These are phyloP conservation scores for Blastomyces gilchristii DNA, from an alignment of 2,329 filamentous ascomycete genomes.

Conservation along the genomic window DNA sequence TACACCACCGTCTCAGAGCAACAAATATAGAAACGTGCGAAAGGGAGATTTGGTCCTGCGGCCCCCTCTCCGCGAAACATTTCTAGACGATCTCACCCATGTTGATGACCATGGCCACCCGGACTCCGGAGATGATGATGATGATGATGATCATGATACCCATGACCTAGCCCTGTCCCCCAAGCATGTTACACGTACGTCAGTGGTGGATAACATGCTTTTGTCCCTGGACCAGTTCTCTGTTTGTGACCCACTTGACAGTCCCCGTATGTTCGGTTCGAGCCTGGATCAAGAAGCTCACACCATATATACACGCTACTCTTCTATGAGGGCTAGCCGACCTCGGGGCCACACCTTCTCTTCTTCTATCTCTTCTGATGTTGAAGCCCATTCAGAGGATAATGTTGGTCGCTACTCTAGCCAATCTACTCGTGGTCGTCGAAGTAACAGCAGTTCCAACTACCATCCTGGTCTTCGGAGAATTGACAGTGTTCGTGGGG, in stretches of 20 bases:
- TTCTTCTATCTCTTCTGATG: conserved; percentile 50
- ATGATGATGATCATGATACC: conserved; percentile 32
- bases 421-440: conserved; percentile 43
- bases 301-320: conserved; percentile 24
- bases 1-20: conserved; percentile 29
- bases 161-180: conserved; percentile 16
- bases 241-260: conserved; percentile 8
- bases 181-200: conserved; percentile 69
- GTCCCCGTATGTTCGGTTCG: conserved; percentile 23
- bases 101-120: conserved; percentile 23
- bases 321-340: conserved; percentile 29
- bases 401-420: conserved; percentile 32
- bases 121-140: conserved; percentile 23
- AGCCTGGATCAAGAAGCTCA: conserved; percentile 32
- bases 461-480: conserved; percentile 51
- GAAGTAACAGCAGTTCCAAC: conserved; percentile 73
- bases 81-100: conserved; percentile 28
- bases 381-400: conserved; percentile 36
- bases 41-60: conserved; percentile 23
- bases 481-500: conserved; percentile 51
- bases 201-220: conserved; percentile 91
- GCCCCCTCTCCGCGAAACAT: conserved; percentile 33
- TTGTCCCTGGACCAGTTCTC: conserved; percentile 76
- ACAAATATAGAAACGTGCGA: conserved; percentile 22
- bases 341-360: conserved; percentile 51